Evolutionary conservation across 2,329 filamentous ascomycete genomes (phyloP), one percentile per base, ranked within the genome.

Genomic region (Alternaria hordeiaustralica): DNA sequence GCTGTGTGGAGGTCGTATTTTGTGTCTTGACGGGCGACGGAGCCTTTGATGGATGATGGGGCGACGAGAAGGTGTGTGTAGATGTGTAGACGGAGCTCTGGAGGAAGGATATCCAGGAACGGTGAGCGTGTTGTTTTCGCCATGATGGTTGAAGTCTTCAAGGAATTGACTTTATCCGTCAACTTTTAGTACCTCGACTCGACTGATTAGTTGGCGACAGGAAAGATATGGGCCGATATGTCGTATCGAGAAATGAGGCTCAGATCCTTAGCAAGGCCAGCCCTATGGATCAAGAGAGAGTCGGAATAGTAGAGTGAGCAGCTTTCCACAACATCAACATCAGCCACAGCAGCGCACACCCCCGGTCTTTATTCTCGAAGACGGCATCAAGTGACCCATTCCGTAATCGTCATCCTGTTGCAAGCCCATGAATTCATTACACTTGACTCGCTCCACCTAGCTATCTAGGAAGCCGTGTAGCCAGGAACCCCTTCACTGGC

Each of bases 1-100:
- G 68, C 67, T 6, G 81, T 77, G 28, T 77, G 72, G 4, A 76
- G 68, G n/a, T 69, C 65, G 65, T 79, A 79, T 59, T 68, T 67
- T 46, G 71, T 62, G 25, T 50, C 61, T n/a, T 63, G 63, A 6
- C 72, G 68, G 4, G 70, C 68, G 7, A 61, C 47, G 18, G 54
- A 49, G 36, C 76, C 75, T 58, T 69, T 67, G 23, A 79, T 46
- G 4, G 74, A 69, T 5, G 56, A 11, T 1, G 61, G 33, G 2
- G 67, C 45, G 23, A 75, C 65, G 45, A 78, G 66, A 28, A 79
- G 70, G 57, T 74, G 53, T 15, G 72, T 67, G 62, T 79, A 79
- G 18, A 79, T 71, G 23, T 63, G 51, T 7, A 77, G 51, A 7
- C 77, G 75, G 15, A 79, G 65, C 55, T 79, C 77, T 11, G 69